Percentiles rank a stretch among this genome's conserved stretches.
Conservation (phyloP, 768 basidiomycete species). For the Boletus vinaceobasis region DNA sequence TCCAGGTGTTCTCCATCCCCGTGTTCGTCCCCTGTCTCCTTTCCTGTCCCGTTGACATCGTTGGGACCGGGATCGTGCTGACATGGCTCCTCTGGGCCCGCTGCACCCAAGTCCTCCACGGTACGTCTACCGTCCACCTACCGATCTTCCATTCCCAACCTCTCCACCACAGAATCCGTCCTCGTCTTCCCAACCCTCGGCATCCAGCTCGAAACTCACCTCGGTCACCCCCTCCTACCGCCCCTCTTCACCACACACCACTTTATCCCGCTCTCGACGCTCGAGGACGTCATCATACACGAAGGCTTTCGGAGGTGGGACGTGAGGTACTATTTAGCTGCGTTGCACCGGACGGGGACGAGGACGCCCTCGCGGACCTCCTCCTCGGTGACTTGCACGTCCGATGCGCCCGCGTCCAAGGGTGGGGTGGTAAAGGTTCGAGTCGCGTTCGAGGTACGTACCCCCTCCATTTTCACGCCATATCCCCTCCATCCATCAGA, state of each 20-base stretch:
- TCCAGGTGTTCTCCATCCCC: background rate
- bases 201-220: slow-evolving; percentile 70
- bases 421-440: slow-evolving; percentile 35
- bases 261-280: slow-evolving; percentile 54
- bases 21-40: background rate
- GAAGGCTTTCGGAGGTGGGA: slow-evolving; percentile 74
- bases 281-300: slow-evolving; percentile 68
- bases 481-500: background rate
- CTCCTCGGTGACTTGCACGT: too few relatives aligned
- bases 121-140: slow-evolving; percentile 26
- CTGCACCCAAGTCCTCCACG: slow-evolving; percentile 46
- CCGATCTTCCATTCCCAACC: background rate
- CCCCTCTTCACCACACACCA: slow-evolving; percentile 36
- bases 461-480: too few relatives aligned
- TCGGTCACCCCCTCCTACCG: slow-evolving; percentile 45
- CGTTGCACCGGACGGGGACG: slow-evolving; percentile 27
- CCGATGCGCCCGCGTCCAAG: background rate
- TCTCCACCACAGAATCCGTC: slow-evolving; percentile 55
- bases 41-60: background rate
- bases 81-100: slow-evolving; percentile 33
- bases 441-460: slow-evolving; percentile 58
- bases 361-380: too few relatives aligned
- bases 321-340: slow-evolving; percentile 64
- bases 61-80: slow-evolving; percentile 12
- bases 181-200: slow-evolving; percentile 64